Evolutionary conservation across 768 basidiomycete genomes (phyloP).

Genomic region (Boletus subparvulus): DNA sequence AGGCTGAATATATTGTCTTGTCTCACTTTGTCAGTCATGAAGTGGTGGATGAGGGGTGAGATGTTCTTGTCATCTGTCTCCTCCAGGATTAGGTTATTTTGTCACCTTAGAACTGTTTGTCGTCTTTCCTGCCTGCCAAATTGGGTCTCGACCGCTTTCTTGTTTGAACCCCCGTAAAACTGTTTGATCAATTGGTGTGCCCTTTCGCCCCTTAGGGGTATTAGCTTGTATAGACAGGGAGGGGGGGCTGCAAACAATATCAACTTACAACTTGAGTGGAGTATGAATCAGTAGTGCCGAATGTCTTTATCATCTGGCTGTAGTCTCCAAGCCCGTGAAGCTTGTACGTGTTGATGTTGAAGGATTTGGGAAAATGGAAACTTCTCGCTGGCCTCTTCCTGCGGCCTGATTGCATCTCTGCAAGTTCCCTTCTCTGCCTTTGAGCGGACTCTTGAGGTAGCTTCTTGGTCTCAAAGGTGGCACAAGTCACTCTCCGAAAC

Average conservation of each 20-base stretch:
- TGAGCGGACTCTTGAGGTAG: not conserved
- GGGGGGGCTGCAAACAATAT: no score
- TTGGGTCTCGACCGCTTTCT: constrained; percentile 1
- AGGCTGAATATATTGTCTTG: not conserved
- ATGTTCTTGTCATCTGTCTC: not conserved
- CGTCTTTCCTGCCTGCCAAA: constrained; percentile 13
- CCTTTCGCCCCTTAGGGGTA: not conserved
- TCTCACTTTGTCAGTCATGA: not conserved
- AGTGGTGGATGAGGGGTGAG: not conserved
- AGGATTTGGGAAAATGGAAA: not conserved
- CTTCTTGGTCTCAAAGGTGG: not conserved
- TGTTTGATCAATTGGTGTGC: constrained; percentile 22
- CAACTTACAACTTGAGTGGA: no score
- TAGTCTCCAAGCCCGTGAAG: constrained; percentile 29
- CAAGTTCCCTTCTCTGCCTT: not conserved
- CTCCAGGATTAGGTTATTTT: not conserved
- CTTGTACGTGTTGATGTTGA: constrained; percentile 32
- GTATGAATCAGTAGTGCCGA: constrained; percentile 29
- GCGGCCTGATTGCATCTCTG: not conserved
- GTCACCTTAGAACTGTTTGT: not conserved
- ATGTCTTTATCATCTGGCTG: constrained; percentile 12
- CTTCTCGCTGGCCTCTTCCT: not conserved
- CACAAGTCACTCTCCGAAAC: not conserved
- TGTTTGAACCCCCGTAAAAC: constrained; percentile 26
- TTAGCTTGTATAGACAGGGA: no score